Conservation (phyloP, 345 rosid species). For the Populus nigra region DNA sequence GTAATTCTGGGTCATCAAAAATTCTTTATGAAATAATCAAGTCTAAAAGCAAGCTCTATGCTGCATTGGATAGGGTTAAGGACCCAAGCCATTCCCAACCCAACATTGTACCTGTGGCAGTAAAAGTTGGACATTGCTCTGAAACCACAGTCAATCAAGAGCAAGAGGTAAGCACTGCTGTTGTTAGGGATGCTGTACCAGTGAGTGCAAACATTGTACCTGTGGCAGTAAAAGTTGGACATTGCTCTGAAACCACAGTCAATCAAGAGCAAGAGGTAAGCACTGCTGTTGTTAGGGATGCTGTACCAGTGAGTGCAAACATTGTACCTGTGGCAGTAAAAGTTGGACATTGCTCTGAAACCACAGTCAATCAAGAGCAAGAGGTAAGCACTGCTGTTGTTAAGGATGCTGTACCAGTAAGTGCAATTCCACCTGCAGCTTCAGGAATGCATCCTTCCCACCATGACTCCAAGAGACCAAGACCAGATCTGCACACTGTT, state of each 20-base stretch:
- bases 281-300: background rate
- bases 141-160: background rate
- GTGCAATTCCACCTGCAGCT: background rate
- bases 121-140: background rate
- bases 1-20: conserved; percentile 15
- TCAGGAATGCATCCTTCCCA: background rate
- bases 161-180: conserved; percentile 5
- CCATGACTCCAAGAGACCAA: conserved; percentile 14
- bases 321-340: background rate
- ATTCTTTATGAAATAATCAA: conserved; percentile 31
- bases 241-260: background rate
- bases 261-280: conserved; percentile 4
- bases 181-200: conserved; percentile 3
- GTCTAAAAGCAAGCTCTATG: conserved; percentile 32
- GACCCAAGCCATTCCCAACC: conserved; percentile 4
- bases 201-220: background rate
- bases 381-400: conserved; percentile 2
- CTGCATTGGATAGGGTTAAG: conserved; percentile 21
- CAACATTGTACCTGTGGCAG: background rate
- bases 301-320: background rate
- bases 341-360: background rate
- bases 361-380: background rate
- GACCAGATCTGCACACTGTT: conserved; percentile 7
- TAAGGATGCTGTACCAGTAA: background rate
- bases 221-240: background rate